These are phyloP conservation scores for Termitomyces heimii DNA, from an alignment of 768 basidiomycete species.

Conservation along the genomic window DNA sequence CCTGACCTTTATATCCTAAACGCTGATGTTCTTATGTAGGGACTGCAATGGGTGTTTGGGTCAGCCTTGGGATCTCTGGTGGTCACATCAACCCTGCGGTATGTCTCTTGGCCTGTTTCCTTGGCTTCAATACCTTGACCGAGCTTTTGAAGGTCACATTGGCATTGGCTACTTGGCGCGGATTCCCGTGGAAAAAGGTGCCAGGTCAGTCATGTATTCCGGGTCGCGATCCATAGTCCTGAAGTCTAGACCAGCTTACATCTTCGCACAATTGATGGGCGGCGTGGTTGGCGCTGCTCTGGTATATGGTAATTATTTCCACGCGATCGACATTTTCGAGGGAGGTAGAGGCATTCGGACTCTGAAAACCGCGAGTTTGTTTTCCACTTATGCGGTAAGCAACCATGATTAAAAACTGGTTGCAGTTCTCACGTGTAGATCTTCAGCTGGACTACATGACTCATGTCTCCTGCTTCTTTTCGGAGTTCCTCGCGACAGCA, in stretches of 20 bases:
- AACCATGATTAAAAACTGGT: not conserved
- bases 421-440: not conserved
- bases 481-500: constrained; percentile 55
- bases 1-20: not conserved
- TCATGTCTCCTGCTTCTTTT: constrained; percentile 33
- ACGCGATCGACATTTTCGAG: constrained; percentile 61
- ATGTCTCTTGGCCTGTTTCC: constrained; percentile 1
- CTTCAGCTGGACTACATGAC: constrained; percentile 26
- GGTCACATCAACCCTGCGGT: constrained; percentile 40
- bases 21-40: constrained; percentile 18
- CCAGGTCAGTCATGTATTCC: constrained; percentile 28
- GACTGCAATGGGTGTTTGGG: constrained; percentile 42
- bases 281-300: constrained; percentile 54
- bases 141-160: constrained; percentile 45
- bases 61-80: constrained; percentile 41
- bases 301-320: constrained; percentile 62
- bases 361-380: constrained; percentile 48
- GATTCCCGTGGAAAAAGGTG: constrained; percentile 68
- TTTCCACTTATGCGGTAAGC: constrained; percentile 57
- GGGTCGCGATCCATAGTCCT: not conserved
- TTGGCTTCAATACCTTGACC: not conserved
- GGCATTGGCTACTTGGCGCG: constrained; percentile 54
- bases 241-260: constrained; percentile 29
- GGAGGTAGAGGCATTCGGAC: constrained; percentile 49
- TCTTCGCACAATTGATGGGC: constrained; percentile 59